Base-by-base conservation (phyloP, 768 basidiomycete species). In the Hericium rajendrae region DNA sequence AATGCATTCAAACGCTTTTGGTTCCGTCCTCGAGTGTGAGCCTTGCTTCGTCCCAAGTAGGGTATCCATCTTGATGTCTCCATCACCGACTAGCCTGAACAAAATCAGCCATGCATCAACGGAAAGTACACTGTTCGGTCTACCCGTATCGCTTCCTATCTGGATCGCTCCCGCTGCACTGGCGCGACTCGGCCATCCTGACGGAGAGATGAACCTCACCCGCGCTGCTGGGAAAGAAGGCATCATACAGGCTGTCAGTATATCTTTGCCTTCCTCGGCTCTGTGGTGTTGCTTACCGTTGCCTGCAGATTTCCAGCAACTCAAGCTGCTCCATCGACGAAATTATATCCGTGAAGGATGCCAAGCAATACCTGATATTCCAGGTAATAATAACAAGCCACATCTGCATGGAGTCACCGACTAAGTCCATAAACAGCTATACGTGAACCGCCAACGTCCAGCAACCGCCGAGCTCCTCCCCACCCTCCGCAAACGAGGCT, bases 11-110 rank as follows among this genome's bases (percentile, higher is more conserved):
- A 57, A 16, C 73, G 73, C 18, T 71, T 95, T 64, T 97, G 93
- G 93, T 95, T 97, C 73, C 82, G 94, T 20, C 93, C 93, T 28
- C 84, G 87, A 18, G 73, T 95, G 65, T 64, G 57, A 51, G 62
- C 58, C 15, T 32, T 10, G 5, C 13, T 18, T 18, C 52, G 6
- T 13, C 16, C 48, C 13, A 37, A 18, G 20, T 46, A 18, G 18
- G 18, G 15, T 43, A 3, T 6, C 12, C 20, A 13, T 20, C 16
- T 40, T 16, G 4, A 9, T 32, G 40, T 38, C 16, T 48, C 24
- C n/a, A 24, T 11, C 28, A 37, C 15, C 51, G 15, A 54, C 28
- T 26, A 69, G 68, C 15, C 46, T 70, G 58, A 65, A 65, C 50
- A 68, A 68, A 51, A 56, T 69, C 39, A 69, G 65, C 8, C 48